Evolutionary conservation across 148 eudicot genomes (phyloP).

Genomic region (Drosera capensis): DNA sequence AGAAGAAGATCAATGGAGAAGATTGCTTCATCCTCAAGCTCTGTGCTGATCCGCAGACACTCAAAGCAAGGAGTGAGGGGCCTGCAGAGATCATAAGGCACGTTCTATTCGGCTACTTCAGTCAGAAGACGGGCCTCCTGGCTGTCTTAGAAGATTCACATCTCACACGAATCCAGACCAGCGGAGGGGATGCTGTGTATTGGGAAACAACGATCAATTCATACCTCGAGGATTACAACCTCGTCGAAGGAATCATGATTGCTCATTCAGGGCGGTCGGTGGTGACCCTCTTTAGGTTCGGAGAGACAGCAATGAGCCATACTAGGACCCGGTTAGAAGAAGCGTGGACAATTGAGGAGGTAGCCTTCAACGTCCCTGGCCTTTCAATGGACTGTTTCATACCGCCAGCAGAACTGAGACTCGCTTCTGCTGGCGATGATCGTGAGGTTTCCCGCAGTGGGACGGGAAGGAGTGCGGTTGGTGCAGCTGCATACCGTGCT

Average conservation of each 20-base stretch:
- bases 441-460: slow-evolving; percentile 51
- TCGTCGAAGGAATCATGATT: slow-evolving; percentile 87
- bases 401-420: slow-evolving; percentile 76
- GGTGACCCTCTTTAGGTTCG: slow-evolving; percentile 85
- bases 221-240: slow-evolving; percentile 59
- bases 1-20: slow-evolving; percentile 47
- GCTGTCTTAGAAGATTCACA: slow-evolving; percentile 51
- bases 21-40: slow-evolving; percentile 58
- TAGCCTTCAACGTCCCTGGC: slow-evolving; percentile 73
- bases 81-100: slow-evolving; percentile 57
- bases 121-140: slow-evolving; percentile 50
- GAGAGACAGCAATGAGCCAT: slow-evolving; percentile 79
- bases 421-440: slow-evolving; percentile 34
- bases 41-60: slow-evolving; percentile 44
- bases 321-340: slow-evolving; percentile 68
- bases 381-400: slow-evolving; percentile 82
- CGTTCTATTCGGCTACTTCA: slow-evolving; percentile 47
- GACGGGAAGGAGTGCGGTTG: slow-evolving; percentile 33
- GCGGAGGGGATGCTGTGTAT: slow-evolving; percentile 88
- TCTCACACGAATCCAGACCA: slow-evolving; percentile 76
- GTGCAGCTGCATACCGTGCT: slow-evolving; percentile 48
- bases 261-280: slow-evolving; percentile 91
- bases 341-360: slow-evolving; percentile 70
- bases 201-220: slow-evolving; percentile 95
- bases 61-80: slow-evolving; percentile 47